phyloP scores from a whole-genome alignment of 176 grass and related monocot species.

The Musa beccarii region DNA sequence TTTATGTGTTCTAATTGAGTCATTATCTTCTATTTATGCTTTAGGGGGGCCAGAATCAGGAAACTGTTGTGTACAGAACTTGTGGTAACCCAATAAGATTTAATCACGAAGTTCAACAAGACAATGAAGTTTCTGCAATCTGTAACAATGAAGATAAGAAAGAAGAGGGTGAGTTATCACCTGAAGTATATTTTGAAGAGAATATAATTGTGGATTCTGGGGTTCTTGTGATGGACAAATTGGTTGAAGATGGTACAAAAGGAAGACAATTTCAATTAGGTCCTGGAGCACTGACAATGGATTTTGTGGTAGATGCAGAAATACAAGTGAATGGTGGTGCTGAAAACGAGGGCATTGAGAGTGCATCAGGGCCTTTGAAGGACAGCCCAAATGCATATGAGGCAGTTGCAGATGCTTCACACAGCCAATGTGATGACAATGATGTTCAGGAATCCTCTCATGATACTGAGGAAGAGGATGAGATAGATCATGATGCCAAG shows the following conservation, averaged over 20 bases:
- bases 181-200: conserved; percentile 80
- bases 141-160: conserved; percentile 61
- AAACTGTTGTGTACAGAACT: conserved; percentile 16
- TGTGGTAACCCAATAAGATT: conserved; percentile 29
- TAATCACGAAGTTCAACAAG: conserved; percentile 30
- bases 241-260: conserved; percentile 32
- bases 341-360: conserved; percentile 55
- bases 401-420: conserved; percentile 59
- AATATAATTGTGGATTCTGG: conserved; percentile 63
- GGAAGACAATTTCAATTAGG: conserved; percentile 39
- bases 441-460: conserved; percentile 36
- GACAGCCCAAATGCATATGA: conserved; percentile 83
- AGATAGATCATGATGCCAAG: conserved; percentile 53
- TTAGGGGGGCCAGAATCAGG: conserved; percentile 28
- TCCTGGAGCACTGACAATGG: conserved; percentile 19
- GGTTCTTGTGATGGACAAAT: conserved; percentile 17
- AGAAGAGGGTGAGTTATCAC: conserved; percentile 94
- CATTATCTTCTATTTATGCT: not conserved
- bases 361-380: conserved; percentile 59
- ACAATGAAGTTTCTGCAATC: conserved; percentile 34
- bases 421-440: conserved; percentile 65
- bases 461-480: conserved; percentile 57
- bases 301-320: conserved; percentile 40
- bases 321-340: conserved; percentile 61
- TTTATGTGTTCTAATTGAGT: not conserved